Base-by-base conservation (phyloP, 805 yeast genomes). In the Blastobotrys muscicola region DNA sequence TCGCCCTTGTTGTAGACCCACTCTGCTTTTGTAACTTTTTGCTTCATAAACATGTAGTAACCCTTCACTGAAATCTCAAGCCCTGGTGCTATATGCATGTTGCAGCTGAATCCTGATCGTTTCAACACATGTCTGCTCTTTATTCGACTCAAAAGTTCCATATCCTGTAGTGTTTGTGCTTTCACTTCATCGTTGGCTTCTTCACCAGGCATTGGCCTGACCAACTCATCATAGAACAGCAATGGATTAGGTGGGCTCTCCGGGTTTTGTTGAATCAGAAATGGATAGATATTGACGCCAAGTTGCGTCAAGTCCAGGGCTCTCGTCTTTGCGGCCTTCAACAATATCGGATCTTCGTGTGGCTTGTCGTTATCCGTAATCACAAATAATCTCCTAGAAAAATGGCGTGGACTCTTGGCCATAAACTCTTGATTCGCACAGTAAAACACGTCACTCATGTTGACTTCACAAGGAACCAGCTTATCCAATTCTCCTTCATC, bases 341-440 rank as follows among this genome's bases (percentile, higher is more conserved):
- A 71, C 3, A 68, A 62, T 5, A 57, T 65, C 2, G 53, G 45
- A 11, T 70, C 66, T 6, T 65, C 64, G 42, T 68, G 67, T 0
- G 96, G 97, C 38, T 61, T 62, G 51, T 82, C 92, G 57, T 81
- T 78, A 56, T 80, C 82, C 0, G 95, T 85, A 54, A 87, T 75
- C 56, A 86, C 64, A 50, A 85, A 72, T 2, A 85, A 62, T 52
- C 82, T 78, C 50, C 74, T 75, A 36, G 70, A 70, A 40, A 75
- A 75, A 57, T 71, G 80, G 16, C 58, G 63, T 10, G 59, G 58
- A 12, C 66, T 65, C 3, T 61, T 58, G 32, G 65, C 57, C 11
- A 65, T 55, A 48, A 82, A 78, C 46, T 78, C 80, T 42, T 76
- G 80, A 43, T 76, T 71, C 7, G 80, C 61, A 15, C 67, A 65